Base-by-base conservation (phyloP, 1,139 yeast species). In the Oligophagozyma castellii region DNA sequence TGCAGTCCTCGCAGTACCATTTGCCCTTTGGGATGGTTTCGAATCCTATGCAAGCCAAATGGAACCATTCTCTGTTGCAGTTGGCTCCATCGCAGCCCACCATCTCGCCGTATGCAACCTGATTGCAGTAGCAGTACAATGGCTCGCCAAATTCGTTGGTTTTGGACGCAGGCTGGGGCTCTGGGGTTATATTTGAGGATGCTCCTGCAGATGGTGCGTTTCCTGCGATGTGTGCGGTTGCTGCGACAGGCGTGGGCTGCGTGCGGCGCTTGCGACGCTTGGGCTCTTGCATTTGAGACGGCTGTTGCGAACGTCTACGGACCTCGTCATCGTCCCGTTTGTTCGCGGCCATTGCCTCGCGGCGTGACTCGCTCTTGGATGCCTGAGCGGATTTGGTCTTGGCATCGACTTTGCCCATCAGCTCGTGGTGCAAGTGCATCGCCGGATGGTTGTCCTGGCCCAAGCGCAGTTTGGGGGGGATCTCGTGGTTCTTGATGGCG, bases 41-140 rank as follows among this genome's bases (percentile, higher is more conserved):
- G 40, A 86, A 67, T 2, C 95, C 95, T 29, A 84, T 86, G 55
- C 98, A 89, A 12, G 95, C 95, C 48, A 86, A 64, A 58, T 89
- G 98, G 61, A 89, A 89, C 98, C 98, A 89, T 55, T 89, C 96
- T 31, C 86, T 65, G 51, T 77, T 77, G 58, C 98, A 89, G 38
- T 77, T 74, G 27, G 79, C 89, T 3, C 95, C 95, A 50, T 89
- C 98, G 57, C 98, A 89, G 3, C 94, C 98, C 36, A 89, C 95
- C 98, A 89, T 89, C 49, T 89, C 96, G 12, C 98, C 98, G 53
- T 80, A 86, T 3, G 96, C 86, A 1, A 84, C 93, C 51, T 86
- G 95, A 52, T 84, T 83, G 59, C 98, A 89, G 56, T 83, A 83
- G 55, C 98, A 89, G 53, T 89, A 89, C 3, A 89, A 71, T 2